phyloP scores from a whole-genome alignment of 2,329 filamentous ascomycete species.

The Exophiala alcalophila region DNA sequence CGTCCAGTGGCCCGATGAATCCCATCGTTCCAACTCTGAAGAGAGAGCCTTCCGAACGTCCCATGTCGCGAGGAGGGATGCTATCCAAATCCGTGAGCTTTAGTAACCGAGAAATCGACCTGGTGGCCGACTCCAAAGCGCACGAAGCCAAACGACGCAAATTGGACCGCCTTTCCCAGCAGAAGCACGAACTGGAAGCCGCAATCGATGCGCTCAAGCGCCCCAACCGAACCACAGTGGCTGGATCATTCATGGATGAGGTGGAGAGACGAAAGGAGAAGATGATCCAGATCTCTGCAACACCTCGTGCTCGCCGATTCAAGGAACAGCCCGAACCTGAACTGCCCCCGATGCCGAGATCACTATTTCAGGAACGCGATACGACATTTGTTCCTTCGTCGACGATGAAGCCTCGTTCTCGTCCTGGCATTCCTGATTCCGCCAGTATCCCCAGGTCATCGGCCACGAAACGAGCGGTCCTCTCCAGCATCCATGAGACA shows the following conservation, averaged over 20 bases:
- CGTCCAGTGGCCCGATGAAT: conserved; percentile 41
- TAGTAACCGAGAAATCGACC: conserved; percentile 50
- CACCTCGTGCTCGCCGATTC: conserved; percentile 41
- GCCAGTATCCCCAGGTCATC: conserved; percentile 17
- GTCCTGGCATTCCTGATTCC: conserved; percentile 21
- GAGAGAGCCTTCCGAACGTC: conserved; percentile 43
- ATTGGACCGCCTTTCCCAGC: conserved; percentile 44
- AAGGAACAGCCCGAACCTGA: conserved; percentile 27
- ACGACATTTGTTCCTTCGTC: conserved; percentile 30
- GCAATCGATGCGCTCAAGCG: conserved; percentile 48
- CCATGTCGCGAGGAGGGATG: conserved; percentile 40
- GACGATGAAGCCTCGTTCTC: conserved; percentile 31
- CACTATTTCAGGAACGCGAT: conserved; percentile 11
- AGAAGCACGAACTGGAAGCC: conserved; percentile 49
- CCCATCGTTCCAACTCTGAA: conserved; percentile 34
- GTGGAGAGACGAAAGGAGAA: conserved; percentile 39
- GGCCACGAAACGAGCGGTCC: conserved; percentile 26
- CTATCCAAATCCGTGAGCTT: conserved; percentile 46
- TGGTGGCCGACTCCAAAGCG: conserved; percentile 44
- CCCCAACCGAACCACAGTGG: conserved; percentile 47
- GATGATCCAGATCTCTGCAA: conserved; percentile 50
- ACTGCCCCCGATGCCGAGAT: conserved; percentile 17
- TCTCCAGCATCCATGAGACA: conserved; percentile 39
- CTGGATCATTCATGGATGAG: conserved; percentile 45
- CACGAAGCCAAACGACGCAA: conserved; percentile 47